Evolutionary conservation across 768 basidiomycete species (phyloP).

Genomic region (Terana coerulea): DNA sequence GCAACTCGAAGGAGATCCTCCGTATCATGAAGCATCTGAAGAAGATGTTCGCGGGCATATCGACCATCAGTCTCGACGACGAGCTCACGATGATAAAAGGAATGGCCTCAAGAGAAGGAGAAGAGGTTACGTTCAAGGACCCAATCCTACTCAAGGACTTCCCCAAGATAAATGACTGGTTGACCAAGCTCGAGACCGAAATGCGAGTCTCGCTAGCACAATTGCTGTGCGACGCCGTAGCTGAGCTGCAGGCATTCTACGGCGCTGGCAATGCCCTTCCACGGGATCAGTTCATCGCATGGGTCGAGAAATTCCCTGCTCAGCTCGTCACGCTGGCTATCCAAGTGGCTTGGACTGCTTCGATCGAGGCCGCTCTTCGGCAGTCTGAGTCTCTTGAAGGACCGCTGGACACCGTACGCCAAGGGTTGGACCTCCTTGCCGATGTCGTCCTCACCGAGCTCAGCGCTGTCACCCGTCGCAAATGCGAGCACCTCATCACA

Average conservation of each 20-base stretch:
- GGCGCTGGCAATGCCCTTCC: constrained; percentile 56
- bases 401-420: constrained; percentile 69
- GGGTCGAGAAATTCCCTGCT: constrained; percentile 94
- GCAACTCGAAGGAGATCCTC: constrained; percentile 97
- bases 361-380: constrained; percentile 72
- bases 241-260: constrained; percentile 79
- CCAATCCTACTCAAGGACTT: constrained; percentile 89
- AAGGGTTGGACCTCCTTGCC: constrained; percentile 91
- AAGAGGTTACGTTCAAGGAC: constrained; percentile 81
- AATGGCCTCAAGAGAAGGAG: constrained; percentile 95
- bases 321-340: constrained; percentile 95
- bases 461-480: constrained; percentile 85
- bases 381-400: constrained; percentile 50
- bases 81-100: constrained; percentile 85
- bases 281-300: constrained; percentile 69
- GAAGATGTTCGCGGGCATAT: constrained; percentile 99
- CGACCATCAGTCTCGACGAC: constrained; percentile 83
- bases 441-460: constrained; percentile 94
- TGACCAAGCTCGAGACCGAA: constrained; percentile 85
- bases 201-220: constrained; percentile 89
- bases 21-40: constrained; percentile 99
- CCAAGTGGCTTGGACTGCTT: constrained; percentile 91
- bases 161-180: constrained; percentile 99
- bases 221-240: constrained; percentile 74
- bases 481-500: constrained; percentile 98